Conservation (phyloP, 1,284 basidiomycete genomes). For the Ganoderma sinense region DNA sequence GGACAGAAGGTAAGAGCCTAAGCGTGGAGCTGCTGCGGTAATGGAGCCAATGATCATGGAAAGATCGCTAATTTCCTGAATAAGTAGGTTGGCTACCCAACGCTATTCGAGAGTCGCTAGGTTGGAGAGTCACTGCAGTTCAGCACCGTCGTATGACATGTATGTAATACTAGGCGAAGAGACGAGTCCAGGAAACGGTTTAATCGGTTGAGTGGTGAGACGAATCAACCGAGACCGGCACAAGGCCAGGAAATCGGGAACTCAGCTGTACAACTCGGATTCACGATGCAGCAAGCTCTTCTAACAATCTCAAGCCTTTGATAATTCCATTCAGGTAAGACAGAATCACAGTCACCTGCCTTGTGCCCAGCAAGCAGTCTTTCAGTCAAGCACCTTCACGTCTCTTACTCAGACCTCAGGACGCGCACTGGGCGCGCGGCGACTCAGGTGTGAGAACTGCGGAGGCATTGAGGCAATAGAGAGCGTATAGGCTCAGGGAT, state of each 20-base stretch:
- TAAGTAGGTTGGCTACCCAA: background rate
- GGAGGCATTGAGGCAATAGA: background rate
- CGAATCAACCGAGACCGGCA: background rate
- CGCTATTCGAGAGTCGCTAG: background rate
- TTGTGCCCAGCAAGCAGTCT: constrained; percentile 71
- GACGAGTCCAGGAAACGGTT: background rate
- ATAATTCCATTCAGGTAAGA: background rate
- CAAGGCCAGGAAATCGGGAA: background rate
- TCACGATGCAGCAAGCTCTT: background rate
- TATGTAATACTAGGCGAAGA: no score
- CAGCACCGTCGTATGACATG: background rate
- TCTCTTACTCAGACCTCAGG: constrained; percentile 56
- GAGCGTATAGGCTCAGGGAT: constrained; percentile 50
- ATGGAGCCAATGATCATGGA: background rate
- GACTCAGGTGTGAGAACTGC: constrained; percentile 32
- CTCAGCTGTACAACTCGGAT: background rate
- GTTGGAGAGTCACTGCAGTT: background rate
- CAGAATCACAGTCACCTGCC: constrained; percentile 48
- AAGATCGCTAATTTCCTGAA: background rate
- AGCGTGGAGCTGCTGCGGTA: background rate
- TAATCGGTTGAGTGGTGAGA: background rate
- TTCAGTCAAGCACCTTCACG: constrained; percentile 57
- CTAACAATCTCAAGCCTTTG: background rate
- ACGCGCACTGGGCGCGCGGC: constrained; percentile 66
- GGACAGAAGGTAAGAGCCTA: background rate